Evolutionary conservation across 768 basidiomycete genomes (phyloP).

Genomic region (Mycena rosella): DNA sequence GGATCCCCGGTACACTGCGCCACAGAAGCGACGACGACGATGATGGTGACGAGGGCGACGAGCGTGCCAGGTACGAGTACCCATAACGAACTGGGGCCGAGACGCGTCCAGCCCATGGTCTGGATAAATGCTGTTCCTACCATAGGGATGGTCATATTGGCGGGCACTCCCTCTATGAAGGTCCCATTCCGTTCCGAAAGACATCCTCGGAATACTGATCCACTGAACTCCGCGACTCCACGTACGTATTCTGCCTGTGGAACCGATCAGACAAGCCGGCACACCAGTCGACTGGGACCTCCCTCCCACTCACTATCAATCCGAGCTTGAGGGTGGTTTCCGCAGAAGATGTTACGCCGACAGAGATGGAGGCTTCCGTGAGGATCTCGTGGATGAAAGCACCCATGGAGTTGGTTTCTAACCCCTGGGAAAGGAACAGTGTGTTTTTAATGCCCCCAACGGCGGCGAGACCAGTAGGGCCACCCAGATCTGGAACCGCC

Average conservation of each 20-base stretch:
- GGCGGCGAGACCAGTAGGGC: background rate
- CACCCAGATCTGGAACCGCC: background rate
- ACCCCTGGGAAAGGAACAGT: background rate
- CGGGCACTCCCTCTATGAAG: background rate
- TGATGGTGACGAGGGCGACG: background rate
- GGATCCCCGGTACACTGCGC: background rate
- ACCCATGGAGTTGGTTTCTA: background rate
- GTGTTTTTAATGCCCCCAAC: background rate
- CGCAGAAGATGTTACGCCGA: too few species aligned
- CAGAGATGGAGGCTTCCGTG: too few species aligned
- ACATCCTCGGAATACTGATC: slow-evolving; percentile 11
- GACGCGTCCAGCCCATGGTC: background rate
- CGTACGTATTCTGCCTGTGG: slow-evolving; percentile 9
- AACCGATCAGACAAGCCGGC: too few species aligned
- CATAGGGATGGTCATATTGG: slow-evolving; percentile 8
- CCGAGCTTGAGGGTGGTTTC: background rate
- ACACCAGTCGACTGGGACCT: too few species aligned
- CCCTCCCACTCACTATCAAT: too few species aligned
- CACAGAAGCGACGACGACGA: background rate
- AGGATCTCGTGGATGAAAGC: too few species aligned
- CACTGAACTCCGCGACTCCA: slow-evolving; percentile 18
- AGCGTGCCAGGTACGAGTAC: slow-evolving; percentile 6
- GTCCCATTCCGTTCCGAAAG: background rate
- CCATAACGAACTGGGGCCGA: background rate
- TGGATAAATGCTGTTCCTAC: background rate